A percentile compares a stretch with the other conserved stretches of the same genome.
Evolutionary conservation across 345 rosid genomes (phyloP).

Genomic region (Dipteronia dyeriana): DNA sequence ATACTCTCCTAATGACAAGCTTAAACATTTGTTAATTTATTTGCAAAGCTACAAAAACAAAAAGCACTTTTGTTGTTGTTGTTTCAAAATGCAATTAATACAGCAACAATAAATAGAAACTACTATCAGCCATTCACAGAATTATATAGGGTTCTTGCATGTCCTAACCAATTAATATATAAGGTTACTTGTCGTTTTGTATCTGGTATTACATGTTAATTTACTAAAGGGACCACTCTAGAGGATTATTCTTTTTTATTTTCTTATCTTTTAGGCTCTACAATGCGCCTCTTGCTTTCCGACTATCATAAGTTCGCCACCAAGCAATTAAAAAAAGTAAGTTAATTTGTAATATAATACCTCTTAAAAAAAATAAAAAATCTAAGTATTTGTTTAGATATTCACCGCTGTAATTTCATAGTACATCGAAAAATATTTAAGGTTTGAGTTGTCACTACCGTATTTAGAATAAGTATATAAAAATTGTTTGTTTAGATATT

Average conservation of each 20-base stretch:
- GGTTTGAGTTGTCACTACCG: no score
- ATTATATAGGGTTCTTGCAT: neutral
- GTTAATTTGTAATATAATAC: no score
- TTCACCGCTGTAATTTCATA: no score
- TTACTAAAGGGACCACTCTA: neutral
- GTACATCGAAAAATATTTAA: no score
- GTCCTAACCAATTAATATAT: neutral
- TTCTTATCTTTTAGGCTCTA: neutral
- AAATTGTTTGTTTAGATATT: no score
- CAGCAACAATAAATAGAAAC: neutral
- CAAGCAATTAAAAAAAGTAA: neutral
- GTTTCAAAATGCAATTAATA: neutral
- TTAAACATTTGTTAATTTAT: constrained; percentile 12
- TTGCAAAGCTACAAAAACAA: neutral
- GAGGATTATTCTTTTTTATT: neutral
- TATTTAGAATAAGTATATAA: no score
- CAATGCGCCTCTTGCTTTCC: neutral
- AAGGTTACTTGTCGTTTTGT: neutral
- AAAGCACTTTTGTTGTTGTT: neutral
- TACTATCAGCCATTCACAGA: neutral
- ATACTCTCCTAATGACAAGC: constrained; percentile 2
- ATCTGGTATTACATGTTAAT: neutral
- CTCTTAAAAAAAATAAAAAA: no score
- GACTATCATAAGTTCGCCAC: neutral
- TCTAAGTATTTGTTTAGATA: no score